Base-by-base conservation (phyloP, 2,329 filamentous ascomycete genomes). In the Fusarium bactridioides region DNA sequence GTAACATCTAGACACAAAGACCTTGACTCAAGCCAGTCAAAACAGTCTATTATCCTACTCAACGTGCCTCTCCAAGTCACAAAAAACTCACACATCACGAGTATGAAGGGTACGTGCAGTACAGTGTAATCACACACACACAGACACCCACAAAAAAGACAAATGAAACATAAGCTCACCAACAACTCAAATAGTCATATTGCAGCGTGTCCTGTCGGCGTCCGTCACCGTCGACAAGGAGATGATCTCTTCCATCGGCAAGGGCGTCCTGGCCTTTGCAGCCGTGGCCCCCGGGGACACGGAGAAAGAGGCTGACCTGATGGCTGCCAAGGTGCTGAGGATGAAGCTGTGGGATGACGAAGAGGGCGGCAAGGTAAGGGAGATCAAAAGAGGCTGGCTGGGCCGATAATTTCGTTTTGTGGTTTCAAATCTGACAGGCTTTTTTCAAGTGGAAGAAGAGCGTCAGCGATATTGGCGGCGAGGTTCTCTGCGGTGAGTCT, bases 161-260 rank as follows among this genome's bases (percentile, higher is more conserved):
- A 47, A 40, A 48, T 53, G 35, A 64, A 72, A 54, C 56, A 44
- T 21, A 23, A 40, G 50, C 70, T 75, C 38, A 72, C 57, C 47
- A 50, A 47, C 53, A n/a, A 37, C 48, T 61, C 45, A 64, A 58
- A 44, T 31, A 98, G 96, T 94, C 60, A 93, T 99, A 67, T 85
- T 98, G 59, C 96, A 99, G 83, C 90, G 96, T 74, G 96, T 99
- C 57, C 90, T 97, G 68, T 98, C 95, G 47, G 95, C 95, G 68
- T 98, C 95, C 12, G 96, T 99, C 77, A 96, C 94, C 4, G 95
- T 99, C 58, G 95, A 99, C 79, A 92, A 94, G 79, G 88, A 97
- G 80, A 84, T 97, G 35, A 89, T 99, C 50, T 98, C 96, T 3
- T 93, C 92, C 7, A 98, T 99, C 77, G 94, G 94, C 67, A 93